Evolutionary conservation across 441 rosid genomes (phyloP).

Genomic region (Geranium incanum): DNA sequence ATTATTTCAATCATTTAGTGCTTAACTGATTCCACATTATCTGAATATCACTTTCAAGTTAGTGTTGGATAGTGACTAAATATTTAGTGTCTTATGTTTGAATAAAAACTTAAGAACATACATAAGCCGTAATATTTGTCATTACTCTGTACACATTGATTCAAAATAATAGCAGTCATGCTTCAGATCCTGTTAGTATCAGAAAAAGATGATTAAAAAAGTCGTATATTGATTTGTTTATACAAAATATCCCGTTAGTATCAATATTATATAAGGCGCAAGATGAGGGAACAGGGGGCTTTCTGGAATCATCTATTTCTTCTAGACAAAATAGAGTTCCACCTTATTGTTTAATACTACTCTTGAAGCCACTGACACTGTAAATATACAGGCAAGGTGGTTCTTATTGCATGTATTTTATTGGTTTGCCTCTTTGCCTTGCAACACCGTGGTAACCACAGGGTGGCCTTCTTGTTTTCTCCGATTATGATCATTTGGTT

Average conservation of each 20-base stretch:
- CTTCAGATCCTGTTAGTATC: not conserved
- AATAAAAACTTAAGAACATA: not conserved
- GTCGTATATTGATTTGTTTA: no score
- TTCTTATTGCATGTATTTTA: constrained; percentile 68
- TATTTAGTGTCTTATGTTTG: not conserved
- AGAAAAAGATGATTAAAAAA: no score
- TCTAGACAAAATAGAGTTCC: not conserved
- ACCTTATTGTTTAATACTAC: not conserved
- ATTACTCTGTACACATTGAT: no score
- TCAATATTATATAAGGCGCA: not conserved
- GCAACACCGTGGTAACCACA: constrained; percentile 82
- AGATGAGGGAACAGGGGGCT: not conserved
- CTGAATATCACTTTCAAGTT: constrained; percentile 1
- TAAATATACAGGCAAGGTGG: constrained; percentile 40
- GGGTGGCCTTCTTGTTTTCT: constrained; percentile 81
- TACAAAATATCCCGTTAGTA: not conserved
- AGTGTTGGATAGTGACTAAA: not conserved
- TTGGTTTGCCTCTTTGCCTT: constrained; percentile 85
- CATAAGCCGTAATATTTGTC: not conserved
- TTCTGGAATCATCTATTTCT: not conserved
- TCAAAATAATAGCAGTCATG: not conserved
- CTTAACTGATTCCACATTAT: not conserved
- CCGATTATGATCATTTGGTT: constrained; percentile 80
- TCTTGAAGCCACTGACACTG: not conserved
- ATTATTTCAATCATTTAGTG: not conserved